Evolutionary conservation across 2,329 filamentous ascomycete species (phyloP), one percentile per base, ranked within the genome.

Genomic region (Falciphora oryzae): DNA sequence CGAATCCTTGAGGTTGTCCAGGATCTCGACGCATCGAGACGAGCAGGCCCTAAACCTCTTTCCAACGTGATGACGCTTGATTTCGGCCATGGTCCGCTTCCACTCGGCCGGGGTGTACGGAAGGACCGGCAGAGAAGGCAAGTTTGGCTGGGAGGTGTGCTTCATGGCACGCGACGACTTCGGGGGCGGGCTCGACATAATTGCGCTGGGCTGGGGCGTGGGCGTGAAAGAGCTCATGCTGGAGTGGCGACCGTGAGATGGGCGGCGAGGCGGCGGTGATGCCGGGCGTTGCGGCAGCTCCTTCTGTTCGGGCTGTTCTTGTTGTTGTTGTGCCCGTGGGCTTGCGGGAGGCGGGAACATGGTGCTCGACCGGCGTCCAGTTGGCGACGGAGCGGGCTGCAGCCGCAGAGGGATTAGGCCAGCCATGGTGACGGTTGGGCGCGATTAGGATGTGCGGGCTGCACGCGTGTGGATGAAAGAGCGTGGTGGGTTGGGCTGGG

Each of bases 1-100:
- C 62, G 71, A 71, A 61, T 82, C 76, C 68, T 78, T 80, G 61
- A 81, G 73, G 65, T 77, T 79, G 57, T 81, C 78, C 44, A 87
- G 71, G 53, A 86, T 79, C 69, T 85, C 82, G 61, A 75, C 77
- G 71, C 84, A 87, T 59, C 80, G 76, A 32, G 79, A 74, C 56
- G 80, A 81, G 73, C 85, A 87, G 10, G 80, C 78, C 13, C 82
- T 79, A 69, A 84, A 85, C 65, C 79, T 78, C 65, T 77, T 78
- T 69, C 77, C 78, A 27, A 81, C 68, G 67, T 85, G 85, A 65
- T 83, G 80, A 61, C 76, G 75, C 77, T 86, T 87, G 67, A 86
- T 77, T 53, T 85, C 82, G 28, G 75, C 71, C 63, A 87, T 77
- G 7, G 80, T 74, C 63, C 74, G 77, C 67, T 75, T 80, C 85